Evolutionary conservation across 257 asterid genomes (phyloP), one percentile per base, ranked within the genome.

Genomic region (Scutellaria baicalensis): DNA sequence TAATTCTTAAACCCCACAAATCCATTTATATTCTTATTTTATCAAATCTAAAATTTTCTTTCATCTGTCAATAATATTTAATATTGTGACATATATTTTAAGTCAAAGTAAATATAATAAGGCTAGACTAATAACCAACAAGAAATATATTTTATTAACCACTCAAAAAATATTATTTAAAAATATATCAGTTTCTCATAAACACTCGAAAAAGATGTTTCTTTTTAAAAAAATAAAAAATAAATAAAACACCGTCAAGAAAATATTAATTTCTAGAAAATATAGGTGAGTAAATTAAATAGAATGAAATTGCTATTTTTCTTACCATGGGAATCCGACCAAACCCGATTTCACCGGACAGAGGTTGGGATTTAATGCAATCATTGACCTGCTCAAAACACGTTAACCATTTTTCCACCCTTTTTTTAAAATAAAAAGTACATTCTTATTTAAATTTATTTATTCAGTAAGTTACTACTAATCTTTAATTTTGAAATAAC

Each of bases 341-440:
- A 71, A 71, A 75, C 21, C 86, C 83, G 76, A 56, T 33, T 71
- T 78, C 5, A 66, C 8, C 68, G 81, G 81, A 6, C 33, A 47
- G 62, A 51, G 61, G 59, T 62, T 69, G 63, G 74, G 75, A 75
- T 75, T 81, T 71, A 75, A 40, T 81, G 81, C 81, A 81, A 81
- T 71, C 66, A 81, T 81, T 78, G 83, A 81, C 83, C 75, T 57
- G 65, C 79, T 45, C 77, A 27, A 31, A 50, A 66, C 78, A 79
- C 84, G 78, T 62, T 78, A 77, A 73, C 79, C 5, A 69, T 35
- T 69, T 68, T 64, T 75, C 78, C 54, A 60, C 60, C 80, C 36
- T 43, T 56, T 49, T 50, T n/a, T 21, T 0, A 64, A 3, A 17
- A 8, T 20, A 5, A 61, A 11, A 12, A 60, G 5, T 14, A 61